A percentile compares a stretch with the other conserved stretches of the same genome.
Conservation (phyloP, 768 basidiomycete species). For the Amanita subjunquillea region DNA sequence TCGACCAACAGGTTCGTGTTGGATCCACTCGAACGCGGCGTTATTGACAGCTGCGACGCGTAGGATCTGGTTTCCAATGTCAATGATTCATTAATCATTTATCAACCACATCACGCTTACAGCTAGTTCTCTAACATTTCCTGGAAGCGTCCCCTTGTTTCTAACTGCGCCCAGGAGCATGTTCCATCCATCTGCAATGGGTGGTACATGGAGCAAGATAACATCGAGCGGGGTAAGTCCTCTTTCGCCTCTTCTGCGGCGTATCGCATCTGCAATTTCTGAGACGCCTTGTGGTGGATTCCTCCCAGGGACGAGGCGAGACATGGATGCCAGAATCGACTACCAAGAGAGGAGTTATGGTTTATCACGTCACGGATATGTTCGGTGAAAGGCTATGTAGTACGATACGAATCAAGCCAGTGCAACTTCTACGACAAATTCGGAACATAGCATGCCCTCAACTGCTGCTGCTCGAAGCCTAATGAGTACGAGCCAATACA, state of each 20-base stretch:
- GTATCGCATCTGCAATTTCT: slow-evolving; percentile 36
- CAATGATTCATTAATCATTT: neutral
- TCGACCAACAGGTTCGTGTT: slow-evolving; percentile 42
- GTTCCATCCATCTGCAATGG: slow-evolving; percentile 41
- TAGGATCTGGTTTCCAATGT: slow-evolving; percentile 26
- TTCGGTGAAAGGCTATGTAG: no score
- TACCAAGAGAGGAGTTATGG: no score
- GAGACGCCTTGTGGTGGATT: slow-evolving; percentile 33
- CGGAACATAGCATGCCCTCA: no score
- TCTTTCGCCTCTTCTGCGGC: slow-evolving; percentile 34
- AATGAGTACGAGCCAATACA: no score
- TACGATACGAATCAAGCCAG: no score
- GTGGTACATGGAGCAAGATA: slow-evolving; percentile 36
- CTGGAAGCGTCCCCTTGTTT: slow-evolving; percentile 34
- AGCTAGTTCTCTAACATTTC: slow-evolving; percentile 41
- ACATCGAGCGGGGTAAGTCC: slow-evolving; percentile 42
- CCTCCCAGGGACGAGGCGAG: slow-evolving; percentile 33
- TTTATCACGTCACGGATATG: no score
- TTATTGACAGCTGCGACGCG: slow-evolving; percentile 40
- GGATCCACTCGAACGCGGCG: slow-evolving; percentile 47
- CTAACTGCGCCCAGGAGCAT: slow-evolving; percentile 38
- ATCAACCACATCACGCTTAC: slow-evolving; percentile 15
- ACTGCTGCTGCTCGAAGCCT: no score
- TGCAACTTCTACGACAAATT: no score
- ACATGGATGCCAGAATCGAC: no score